A percentile compares a stretch with the other conserved stretches of the same genome.
These are phyloP conservation scores for Salmacisia buchloeana DNA, from an alignment of 1,284 basidiomycete species.

Conservation along the genomic window DNA sequence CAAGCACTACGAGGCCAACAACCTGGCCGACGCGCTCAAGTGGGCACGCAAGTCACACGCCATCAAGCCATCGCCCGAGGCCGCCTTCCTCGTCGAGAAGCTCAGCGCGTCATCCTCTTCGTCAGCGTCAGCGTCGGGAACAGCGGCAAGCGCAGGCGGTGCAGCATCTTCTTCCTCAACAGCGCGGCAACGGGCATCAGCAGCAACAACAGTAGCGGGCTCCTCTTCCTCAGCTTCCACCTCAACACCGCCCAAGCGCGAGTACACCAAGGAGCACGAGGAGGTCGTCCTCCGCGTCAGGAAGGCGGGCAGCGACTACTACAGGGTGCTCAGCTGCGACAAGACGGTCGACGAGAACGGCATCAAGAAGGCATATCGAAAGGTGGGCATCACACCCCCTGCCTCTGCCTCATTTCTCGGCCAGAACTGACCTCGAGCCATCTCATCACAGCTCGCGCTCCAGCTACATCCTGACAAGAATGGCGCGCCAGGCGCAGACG, in stretches of 20 bases:
- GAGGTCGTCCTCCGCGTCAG: constrained; percentile 81
- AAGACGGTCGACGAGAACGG: constrained; percentile 70
- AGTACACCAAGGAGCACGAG: constrained; percentile 78
- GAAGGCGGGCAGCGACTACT: constrained; percentile 78
- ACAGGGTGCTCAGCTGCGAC: constrained; percentile 81
- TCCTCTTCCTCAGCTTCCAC: constrained; percentile 64
- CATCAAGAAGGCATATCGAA: constrained; percentile 93
- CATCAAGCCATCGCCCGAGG: constrained; percentile 77
- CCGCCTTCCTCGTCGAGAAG: constrained; percentile 62
- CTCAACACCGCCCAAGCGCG: constrained; percentile 58
- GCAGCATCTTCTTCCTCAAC: constrained; percentile 9
- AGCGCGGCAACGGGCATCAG: constrained; percentile 47
- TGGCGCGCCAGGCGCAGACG: constrained; percentile 92
- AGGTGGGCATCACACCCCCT: constrained; percentile 58
- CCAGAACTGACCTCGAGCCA: background rate
- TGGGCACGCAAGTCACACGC: constrained; percentile 84
- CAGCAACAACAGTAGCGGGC: constrained; percentile 59
- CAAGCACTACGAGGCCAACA: constrained; percentile 40
- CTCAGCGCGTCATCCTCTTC: constrained; percentile 49
- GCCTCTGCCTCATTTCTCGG: no score
- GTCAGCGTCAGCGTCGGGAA: constrained; percentile 8
- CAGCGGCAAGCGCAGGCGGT: background rate
- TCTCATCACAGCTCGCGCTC: constrained; percentile 67
- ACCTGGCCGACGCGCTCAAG: constrained; percentile 63
- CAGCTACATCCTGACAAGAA: constrained; percentile 96